Evolutionary conservation across 345 rosid genomes (phyloP), one percentile per base, ranked within the genome.

Genomic region (Eucalyptus paniculata): DNA sequence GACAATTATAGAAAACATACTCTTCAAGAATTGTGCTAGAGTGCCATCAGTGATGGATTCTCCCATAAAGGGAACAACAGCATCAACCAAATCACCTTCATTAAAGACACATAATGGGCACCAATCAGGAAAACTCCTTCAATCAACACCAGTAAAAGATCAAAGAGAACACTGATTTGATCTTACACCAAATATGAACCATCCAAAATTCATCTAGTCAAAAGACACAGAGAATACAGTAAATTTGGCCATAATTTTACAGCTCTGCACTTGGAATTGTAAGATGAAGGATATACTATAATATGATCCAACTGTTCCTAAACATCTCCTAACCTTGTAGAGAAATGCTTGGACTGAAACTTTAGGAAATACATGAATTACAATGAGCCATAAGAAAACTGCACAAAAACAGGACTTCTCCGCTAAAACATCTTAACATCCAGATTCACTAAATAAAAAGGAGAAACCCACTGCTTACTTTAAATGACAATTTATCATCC

Each of bases 31-130:
- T 80, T 83, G 92, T 28, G 96, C 97, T 88, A 96, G 83, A 80
- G 98, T 95, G 88, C 99, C 99, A 93, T 97, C 99, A 40, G 96
- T 90, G 44, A 97, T 96, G 42, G 99, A 97, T 94, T 97, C 98
- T 16, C 96, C 99, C 97, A 97, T 96, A 91, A 94, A 94, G 83
- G 99, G 98, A 50, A 97, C 99, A 92, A 96, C 94, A 88, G 93
- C 97, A 88, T 96, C 96, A 87, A 95, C 96, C 91, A 93, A 86
- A 89, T 95, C 96, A 65, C 93, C 97, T 95, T 83, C 88, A 92
- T 23, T 88, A 91, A 28, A 47, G 50, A 49, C 54, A 89, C 12
- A 37, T 50, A 45, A 53, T 82, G 24, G 32, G 86, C 9, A 21
- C 65, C 11, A 13, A 56, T 88, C 45, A 81, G 34, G 34, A 30